Percentiles rank a stretch among this genome's conserved stretches.
phyloP scores from a whole-genome alignment of 768 basidiomycete genomes.

The Trametes elegans region DNA sequence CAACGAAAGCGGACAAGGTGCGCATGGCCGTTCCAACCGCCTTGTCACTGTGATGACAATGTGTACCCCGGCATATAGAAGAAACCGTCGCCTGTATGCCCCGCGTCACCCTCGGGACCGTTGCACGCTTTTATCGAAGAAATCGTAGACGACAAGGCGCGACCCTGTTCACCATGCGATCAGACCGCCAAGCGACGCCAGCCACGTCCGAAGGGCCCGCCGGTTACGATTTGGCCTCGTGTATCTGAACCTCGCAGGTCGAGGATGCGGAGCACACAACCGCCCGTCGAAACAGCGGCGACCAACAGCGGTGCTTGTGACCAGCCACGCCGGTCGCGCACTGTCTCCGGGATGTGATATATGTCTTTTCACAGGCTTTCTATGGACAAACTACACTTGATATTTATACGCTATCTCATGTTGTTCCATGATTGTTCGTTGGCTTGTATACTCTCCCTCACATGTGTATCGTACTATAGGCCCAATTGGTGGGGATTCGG shows the following conservation, averaged over 20 bases:
- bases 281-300: neutral
- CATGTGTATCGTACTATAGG: neutral
- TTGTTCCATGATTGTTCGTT: neutral
- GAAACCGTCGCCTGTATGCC: too few relatives aligned
- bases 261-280: neutral
- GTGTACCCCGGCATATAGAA: too few relatives aligned
- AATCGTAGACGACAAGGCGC: neutral
- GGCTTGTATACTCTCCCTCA: neutral
- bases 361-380: neutral
- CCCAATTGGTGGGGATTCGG: neutral
- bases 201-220: neutral
- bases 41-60: too few relatives aligned
- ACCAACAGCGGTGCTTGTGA: neutral
- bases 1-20: too few relatives aligned
- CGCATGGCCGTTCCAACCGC: too few relatives aligned
- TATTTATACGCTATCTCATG: neutral
- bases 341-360: neutral
- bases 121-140: neutral
- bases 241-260: neutral
- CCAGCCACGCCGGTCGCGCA: neutral
- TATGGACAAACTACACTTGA: too few relatives aligned
- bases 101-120: neutral
- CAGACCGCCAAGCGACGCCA: neutral
- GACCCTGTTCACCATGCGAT: neutral
- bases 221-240: neutral